Evolutionary conservation across 805 yeast species (phyloP).

Genomic region (Zygoascus biomembranicola): DNA sequence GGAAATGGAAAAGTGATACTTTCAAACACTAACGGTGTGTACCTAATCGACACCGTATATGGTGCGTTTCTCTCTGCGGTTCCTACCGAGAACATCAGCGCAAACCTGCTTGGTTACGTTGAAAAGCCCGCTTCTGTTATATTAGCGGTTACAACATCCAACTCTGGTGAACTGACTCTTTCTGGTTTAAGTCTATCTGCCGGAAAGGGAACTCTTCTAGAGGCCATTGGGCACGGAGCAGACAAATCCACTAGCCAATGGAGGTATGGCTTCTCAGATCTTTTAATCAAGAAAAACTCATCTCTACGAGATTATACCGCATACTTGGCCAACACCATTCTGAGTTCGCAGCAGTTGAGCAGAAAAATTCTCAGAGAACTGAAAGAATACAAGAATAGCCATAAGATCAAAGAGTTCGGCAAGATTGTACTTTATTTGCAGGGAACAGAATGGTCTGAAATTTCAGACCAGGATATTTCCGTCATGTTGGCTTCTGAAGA

Average conservation of each 20-base stretch:
- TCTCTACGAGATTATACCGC: conserved; percentile 8
- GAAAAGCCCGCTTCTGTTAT: background rate
- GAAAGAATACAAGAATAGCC: conserved; percentile 27
- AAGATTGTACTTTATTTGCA: conserved; percentile 14
- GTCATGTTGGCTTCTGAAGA: conserved; percentile 1
- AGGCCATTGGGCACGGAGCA: conserved; percentile 60
- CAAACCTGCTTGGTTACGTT: background rate
- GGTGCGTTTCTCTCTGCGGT: background rate
- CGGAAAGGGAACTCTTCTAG: conserved; percentile 61
- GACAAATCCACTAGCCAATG: conserved; percentile 13
- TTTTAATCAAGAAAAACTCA: conserved; percentile 11
- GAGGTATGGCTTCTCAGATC: conserved; percentile 13
- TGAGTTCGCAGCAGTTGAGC: conserved; percentile 19
- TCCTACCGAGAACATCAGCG: background rate
- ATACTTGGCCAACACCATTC: conserved; percentile 10
- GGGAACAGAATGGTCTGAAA: conserved; percentile 18
- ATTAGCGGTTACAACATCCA: conserved; percentile 15
- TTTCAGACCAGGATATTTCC: conserved; percentile 1
- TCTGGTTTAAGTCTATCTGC: conserved; percentile 39
- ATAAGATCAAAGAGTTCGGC: conserved; percentile 21
- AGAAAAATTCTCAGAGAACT: conserved; percentile 20
- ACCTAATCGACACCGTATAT: background rate
- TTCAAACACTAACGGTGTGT: background rate
- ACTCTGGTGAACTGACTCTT: conserved; percentile 7
- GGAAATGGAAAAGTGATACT: conserved; percentile 1